A percentile compares a stretch with the other conserved stretches of the same genome.
Conservation (phyloP, 116 monocot species). For the Dioscorea cayenensis region DNA sequence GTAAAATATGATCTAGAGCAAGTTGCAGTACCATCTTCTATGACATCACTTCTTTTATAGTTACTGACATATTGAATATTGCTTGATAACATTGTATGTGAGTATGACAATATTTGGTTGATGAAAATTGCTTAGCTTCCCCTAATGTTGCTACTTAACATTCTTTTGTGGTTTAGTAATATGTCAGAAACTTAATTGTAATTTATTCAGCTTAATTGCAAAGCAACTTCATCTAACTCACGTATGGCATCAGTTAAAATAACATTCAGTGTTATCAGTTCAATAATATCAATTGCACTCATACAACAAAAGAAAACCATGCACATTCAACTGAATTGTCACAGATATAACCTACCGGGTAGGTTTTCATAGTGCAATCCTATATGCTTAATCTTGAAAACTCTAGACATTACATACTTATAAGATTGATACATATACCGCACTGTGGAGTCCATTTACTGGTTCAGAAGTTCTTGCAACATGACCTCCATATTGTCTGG, state of each 20-base stretch:
- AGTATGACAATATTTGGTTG: no score
- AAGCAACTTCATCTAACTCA: neutral
- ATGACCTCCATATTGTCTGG: neutral
- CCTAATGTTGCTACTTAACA: no score
- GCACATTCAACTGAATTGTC: neutral
- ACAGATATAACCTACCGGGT: neutral
- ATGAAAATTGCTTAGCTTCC: no score
- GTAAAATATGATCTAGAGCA: conserved; percentile 18
- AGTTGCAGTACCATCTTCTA: neutral
- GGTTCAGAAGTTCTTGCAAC: neutral
- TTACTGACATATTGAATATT: neutral
- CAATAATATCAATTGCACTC: neutral
- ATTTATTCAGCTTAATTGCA: no score
- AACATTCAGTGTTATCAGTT: neutral
- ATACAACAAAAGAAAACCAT: neutral
- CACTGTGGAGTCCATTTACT: neutral
- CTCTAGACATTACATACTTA: neutral
- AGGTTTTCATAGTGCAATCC: neutral
- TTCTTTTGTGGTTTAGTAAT: no score
- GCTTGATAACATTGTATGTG: no score
- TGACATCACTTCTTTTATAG: neutral
- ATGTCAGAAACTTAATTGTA: no score
- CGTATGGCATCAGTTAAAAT: neutral
- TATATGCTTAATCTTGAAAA: neutral
- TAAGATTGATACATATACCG: neutral